Percentiles rank a stretch among this genome's conserved stretches.
These are phyloP conservation scores for Yamadazyma nakazawae DNA, from an alignment of 805 yeast genomes.

Conservation along the genomic window DNA sequence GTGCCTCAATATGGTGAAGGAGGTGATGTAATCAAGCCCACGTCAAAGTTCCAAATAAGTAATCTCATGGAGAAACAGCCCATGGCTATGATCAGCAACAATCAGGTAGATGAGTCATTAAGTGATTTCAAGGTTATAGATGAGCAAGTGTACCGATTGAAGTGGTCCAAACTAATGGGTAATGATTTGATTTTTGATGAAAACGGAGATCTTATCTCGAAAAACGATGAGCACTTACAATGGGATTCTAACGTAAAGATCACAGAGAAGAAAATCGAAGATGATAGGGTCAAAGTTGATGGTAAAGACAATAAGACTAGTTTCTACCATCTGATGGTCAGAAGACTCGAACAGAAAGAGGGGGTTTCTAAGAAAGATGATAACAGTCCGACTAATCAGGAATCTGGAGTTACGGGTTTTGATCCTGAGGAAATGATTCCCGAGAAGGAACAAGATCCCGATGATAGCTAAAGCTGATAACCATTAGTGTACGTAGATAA, in stretches of 20 bases:
- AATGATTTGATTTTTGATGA: slow-evolving; percentile 54
- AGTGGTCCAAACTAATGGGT: slow-evolving; percentile 77
- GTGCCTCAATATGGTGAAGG: slow-evolving; percentile 24
- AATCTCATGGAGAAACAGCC: slow-evolving; percentile 32
- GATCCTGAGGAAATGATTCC: no score
- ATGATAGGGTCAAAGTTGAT: slow-evolving; percentile 13
- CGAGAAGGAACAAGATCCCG: no score
- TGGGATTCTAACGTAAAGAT: slow-evolving; percentile 27
- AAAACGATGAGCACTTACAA: slow-evolving; percentile 37
- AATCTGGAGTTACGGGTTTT: no score
- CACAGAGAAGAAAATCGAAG: slow-evolving; percentile 18
- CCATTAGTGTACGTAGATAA: no score
- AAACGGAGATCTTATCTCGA: slow-evolving; percentile 38
- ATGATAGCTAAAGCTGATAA: no score
- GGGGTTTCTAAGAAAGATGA: neutral
- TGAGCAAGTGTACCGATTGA: slow-evolving; percentile 61
- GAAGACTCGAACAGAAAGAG: slow-evolving; percentile 4
- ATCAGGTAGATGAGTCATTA: slow-evolving; percentile 18
- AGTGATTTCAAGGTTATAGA: slow-evolving; percentile 33
- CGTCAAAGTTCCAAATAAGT: slow-evolving; percentile 40
- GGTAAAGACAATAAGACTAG: slow-evolving; percentile 11
- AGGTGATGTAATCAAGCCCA: slow-evolving; percentile 30
- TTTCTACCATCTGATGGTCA: slow-evolving; percentile 10
- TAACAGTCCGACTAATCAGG: no score
- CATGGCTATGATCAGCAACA: slow-evolving; percentile 35